These are phyloP conservation scores for Schizosaccharomyces japonicus DNA, from an alignment of 805 yeast species.

Conservation along the genomic window DNA sequence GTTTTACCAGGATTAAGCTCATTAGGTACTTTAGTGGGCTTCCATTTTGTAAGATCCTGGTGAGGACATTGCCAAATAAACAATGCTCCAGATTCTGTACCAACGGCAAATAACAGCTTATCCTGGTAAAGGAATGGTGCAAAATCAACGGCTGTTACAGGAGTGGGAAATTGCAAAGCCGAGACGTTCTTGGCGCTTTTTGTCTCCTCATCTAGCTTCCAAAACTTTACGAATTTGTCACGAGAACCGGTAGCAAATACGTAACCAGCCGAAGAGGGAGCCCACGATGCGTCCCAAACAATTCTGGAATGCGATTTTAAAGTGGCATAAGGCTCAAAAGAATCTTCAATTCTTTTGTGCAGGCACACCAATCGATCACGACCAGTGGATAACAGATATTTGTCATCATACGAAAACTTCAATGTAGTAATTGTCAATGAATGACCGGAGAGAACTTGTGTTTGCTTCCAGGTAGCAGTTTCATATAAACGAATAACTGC, in stretches of 20 bases:
- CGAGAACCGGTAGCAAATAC: slow-evolving; percentile 30
- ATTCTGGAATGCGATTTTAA: slow-evolving; percentile 75
- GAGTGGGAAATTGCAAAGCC: slow-evolving; percentile 6
- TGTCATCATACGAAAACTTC: slow-evolving; percentile 38
- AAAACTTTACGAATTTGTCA: slow-evolving; percentile 54
- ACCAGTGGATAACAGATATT: slow-evolving; percentile 46
- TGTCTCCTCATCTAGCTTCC: slow-evolving; percentile 26
- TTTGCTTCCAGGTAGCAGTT: slow-evolving; percentile 37
- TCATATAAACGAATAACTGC: slow-evolving; percentile 65
- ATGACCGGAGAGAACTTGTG: slow-evolving; percentile 35
- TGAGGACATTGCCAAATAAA: neutral
- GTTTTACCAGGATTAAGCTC: neutral
- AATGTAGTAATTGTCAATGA: slow-evolving; percentile 65
- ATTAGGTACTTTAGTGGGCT: neutral
- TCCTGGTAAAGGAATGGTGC: neutral
- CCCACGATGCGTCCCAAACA: slow-evolving; percentile 89
- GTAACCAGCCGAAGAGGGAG: slow-evolving; percentile 20
- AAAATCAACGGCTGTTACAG: slow-evolving; percentile 11
- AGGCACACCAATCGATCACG: slow-evolving; percentile 71
- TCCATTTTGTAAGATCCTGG: slow-evolving; percentile 4
- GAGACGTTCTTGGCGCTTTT: neutral
- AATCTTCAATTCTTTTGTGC: slow-evolving; percentile 31
- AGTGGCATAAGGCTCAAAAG: slow-evolving; percentile 20
- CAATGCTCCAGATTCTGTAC: neutral
- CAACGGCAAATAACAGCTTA: neutral